Conservation (phyloP, 768 basidiomycete genomes). For the Clavulina sp. region DNA sequence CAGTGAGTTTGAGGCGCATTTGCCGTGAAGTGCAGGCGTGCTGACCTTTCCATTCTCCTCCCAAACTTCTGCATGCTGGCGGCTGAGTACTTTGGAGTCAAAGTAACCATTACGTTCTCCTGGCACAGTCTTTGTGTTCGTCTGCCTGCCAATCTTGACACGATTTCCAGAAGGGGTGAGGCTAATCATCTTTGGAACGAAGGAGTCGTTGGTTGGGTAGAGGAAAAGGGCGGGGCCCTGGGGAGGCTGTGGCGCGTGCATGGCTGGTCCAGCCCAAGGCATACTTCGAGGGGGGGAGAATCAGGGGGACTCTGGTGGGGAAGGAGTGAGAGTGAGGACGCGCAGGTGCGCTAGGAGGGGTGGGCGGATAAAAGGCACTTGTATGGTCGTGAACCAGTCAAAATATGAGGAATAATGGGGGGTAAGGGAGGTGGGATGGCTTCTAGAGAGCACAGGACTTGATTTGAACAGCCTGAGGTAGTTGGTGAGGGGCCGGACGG, state of each 20-base stretch:
- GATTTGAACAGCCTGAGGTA: no score
- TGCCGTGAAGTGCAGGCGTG: not conserved
- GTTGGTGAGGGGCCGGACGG: no score
- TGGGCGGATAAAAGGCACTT: no score
- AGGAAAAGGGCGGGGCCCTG: conserved; percentile 30
- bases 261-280: not conserved
- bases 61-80: conserved; percentile 99
- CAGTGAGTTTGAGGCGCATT: not conserved
- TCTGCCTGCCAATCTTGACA: conserved; percentile 88
- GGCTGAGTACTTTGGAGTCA: conserved; percentile 83
- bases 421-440: no score
- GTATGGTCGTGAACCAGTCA: no score
- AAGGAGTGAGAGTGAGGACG: not conserved
- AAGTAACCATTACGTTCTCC: conserved; percentile 88
- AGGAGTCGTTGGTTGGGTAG: conserved; percentile 88
- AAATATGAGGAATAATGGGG: no score
- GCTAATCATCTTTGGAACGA: conserved; percentile 87
- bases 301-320: not conserved
- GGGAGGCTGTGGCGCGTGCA: not conserved
- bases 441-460: no score
- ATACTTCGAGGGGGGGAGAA: not conserved
- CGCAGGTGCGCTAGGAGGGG: no score
- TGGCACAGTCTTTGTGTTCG: conserved; percentile 87
- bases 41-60: conserved; percentile 66
- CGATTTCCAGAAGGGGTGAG: conserved; percentile 41